Conservation (phyloP, 139 green algal genomes). For the Spirogloea muscicola region DNA sequence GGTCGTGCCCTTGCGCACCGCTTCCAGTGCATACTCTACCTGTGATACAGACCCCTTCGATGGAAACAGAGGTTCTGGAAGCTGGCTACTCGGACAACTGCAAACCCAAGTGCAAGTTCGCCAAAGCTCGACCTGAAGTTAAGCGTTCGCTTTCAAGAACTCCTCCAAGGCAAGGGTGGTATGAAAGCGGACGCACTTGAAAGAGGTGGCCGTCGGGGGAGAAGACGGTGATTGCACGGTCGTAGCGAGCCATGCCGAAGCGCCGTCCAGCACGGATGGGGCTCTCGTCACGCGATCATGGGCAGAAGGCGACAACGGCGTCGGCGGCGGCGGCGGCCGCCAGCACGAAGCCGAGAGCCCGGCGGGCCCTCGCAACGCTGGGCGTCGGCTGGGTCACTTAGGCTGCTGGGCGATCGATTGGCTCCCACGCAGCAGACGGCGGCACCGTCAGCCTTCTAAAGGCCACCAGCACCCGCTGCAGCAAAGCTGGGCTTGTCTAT, state of each 20-base stretch:
- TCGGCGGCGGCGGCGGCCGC: too few relatives aligned
- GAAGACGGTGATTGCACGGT: constrained; percentile 99
- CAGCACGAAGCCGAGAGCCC: too few relatives aligned
- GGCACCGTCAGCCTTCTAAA: too few relatives aligned
- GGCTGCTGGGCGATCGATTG: too few relatives aligned
- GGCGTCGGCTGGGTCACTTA: too few relatives aligned
- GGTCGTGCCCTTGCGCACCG: constrained; percentile 87
- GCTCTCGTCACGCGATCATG: too few relatives aligned
- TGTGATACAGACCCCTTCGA: constrained; percentile 79
- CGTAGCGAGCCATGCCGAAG: constrained; percentile 83
- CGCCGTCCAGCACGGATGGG: too few relatives aligned
- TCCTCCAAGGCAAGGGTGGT: background rate
- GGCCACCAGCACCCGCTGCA: too few relatives aligned
- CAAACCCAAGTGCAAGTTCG: background rate
- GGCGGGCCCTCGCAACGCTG: too few relatives aligned
- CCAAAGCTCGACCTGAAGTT: background rate
- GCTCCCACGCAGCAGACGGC: too few relatives aligned
- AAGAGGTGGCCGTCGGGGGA: constrained; percentile 77
- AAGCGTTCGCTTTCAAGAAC: background rate
- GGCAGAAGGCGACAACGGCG: too few relatives aligned
- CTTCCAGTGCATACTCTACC: constrained; percentile 97
- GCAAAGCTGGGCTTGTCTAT: too few relatives aligned
- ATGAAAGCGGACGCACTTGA: constrained; percentile 31
- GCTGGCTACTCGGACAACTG: background rate
- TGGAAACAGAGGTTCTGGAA: background rate